A percentile compares a stretch with the other conserved stretches of the same genome.
Conservation (phyloP, 1,284 basidiomycete species). For the Microbotryum saponariae region DNA sequence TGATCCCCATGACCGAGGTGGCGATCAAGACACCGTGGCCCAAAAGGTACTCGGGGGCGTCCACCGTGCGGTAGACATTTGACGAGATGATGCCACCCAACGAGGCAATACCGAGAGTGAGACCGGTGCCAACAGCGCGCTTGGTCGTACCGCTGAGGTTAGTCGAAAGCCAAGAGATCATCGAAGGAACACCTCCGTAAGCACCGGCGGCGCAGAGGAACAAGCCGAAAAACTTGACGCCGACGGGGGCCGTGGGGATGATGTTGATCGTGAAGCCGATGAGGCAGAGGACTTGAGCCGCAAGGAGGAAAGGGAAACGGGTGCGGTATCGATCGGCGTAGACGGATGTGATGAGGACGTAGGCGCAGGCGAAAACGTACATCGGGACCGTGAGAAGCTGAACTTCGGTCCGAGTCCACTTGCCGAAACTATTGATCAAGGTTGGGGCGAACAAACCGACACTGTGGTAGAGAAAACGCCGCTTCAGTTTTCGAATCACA, state of each 20-base stretch:
- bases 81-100: constrained; percentile 2
- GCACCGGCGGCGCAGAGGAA: neutral
- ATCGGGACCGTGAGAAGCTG: constrained; percentile 2
- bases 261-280: constrained; percentile 3
- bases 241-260: neutral
- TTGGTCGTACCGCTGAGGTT: neutral
- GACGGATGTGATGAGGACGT: neutral
- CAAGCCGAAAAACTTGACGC: neutral
- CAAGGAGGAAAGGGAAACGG: constrained; percentile 1
- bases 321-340: neutral
- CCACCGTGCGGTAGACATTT: neutral
- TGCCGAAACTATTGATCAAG: neutral
- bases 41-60: neutral
- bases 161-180: constrained; percentile 1
- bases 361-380: neutral
- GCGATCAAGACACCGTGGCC: neutral
- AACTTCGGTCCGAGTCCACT: constrained; percentile 2
- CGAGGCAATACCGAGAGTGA: neutral
- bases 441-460: neutral
- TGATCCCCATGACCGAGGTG: neutral
- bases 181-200: constrained; percentile 2
- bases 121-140: neutral
- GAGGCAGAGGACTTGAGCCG: neutral
- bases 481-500: neutral
- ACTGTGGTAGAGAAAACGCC: neutral